Conservation (phyloP, 1,284 basidiomycete species). For the Trametes sp. region DNA sequence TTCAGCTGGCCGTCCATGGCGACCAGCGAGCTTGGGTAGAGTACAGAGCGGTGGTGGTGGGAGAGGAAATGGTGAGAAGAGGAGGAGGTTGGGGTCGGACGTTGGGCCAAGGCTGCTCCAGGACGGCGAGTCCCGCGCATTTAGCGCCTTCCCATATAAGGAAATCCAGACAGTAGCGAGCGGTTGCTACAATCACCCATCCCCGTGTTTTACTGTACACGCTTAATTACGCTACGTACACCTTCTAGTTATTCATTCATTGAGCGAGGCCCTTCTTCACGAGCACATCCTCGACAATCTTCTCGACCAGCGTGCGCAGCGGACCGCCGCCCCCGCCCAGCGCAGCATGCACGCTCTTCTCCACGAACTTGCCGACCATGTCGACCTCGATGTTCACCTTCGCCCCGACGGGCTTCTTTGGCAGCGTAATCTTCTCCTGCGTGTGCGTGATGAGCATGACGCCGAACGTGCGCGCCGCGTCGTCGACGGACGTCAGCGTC, state of each 20-base stretch:
- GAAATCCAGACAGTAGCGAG: constrained; percentile 10
- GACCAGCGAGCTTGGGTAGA: constrained; percentile 22
- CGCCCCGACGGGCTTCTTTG: constrained; percentile 77
- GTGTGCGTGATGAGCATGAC: constrained; percentile 98
- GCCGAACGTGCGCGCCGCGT: constrained; percentile 75
- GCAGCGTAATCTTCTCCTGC: constrained; percentile 88
- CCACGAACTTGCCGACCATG: constrained; percentile 90
- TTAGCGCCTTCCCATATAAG: constrained; percentile 20
- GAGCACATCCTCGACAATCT: constrained; percentile 74
- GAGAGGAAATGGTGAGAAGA: constrained; percentile 16
- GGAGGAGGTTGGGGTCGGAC: constrained; percentile 25
- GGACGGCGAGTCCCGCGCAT: constrained; percentile 26
- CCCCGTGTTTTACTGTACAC: not conserved
- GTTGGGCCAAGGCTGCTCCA: constrained; percentile 26
- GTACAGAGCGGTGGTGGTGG: constrained; percentile 18
- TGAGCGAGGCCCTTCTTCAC: constrained; percentile 53
- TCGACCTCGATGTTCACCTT: constrained; percentile 96
- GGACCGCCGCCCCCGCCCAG: constrained; percentile 65
- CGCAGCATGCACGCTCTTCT: constrained; percentile 81
- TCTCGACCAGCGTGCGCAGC: constrained; percentile 71
- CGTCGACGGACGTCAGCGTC: constrained; percentile 88
- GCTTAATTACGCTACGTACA: constrained; percentile 1
- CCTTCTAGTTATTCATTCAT: not conserved
- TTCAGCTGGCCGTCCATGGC: constrained; percentile 40
- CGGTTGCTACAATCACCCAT: not conserved